Conservation (phyloP, 345 rosid genomes). For the Euphorbia tirucalli region DNA sequence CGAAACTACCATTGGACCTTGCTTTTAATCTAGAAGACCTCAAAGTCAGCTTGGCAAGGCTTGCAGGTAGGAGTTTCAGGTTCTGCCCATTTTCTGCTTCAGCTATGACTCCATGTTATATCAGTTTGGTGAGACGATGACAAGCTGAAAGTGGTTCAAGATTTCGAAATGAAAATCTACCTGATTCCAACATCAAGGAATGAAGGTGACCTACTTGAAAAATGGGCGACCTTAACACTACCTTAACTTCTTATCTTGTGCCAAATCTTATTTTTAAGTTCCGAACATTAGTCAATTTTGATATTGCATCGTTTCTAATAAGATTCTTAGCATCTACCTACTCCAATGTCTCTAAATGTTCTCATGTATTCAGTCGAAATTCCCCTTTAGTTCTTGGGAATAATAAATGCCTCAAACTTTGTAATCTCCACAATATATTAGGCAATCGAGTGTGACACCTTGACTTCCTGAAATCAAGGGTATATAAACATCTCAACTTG, state of each 20-base stretch:
- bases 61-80: slow-evolving; percentile 2
- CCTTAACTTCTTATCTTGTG: not conserved
- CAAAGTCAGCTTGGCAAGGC: slow-evolving; percentile 4
- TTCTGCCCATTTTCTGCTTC: not conserved
- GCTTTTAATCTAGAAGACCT: not conserved
- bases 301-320: not conserved
- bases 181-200: not conserved
- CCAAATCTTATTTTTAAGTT: not conserved
- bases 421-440: slow-evolving; percentile 4
- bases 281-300: slow-evolving; percentile 1
- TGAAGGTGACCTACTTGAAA: not conserved
- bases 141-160: not conserved
- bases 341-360: slow-evolving; percentile 7
- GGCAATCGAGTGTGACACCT: too few relatives aligned
- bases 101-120: not conserved
- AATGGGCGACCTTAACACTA: not conserved
- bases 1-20: not conserved
- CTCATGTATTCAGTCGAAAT: not conserved
- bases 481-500: slow-evolving; percentile 1
- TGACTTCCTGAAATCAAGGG: not conserved
- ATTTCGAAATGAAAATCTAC: not conserved
- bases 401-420: slow-evolving; percentile 1
- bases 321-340: not conserved
- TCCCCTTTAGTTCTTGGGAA: too few relatives aligned
- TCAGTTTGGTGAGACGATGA: not conserved